phyloP scores from a whole-genome alignment of 1,139 yeast species.

The Protomyces pachydermus region DNA sequence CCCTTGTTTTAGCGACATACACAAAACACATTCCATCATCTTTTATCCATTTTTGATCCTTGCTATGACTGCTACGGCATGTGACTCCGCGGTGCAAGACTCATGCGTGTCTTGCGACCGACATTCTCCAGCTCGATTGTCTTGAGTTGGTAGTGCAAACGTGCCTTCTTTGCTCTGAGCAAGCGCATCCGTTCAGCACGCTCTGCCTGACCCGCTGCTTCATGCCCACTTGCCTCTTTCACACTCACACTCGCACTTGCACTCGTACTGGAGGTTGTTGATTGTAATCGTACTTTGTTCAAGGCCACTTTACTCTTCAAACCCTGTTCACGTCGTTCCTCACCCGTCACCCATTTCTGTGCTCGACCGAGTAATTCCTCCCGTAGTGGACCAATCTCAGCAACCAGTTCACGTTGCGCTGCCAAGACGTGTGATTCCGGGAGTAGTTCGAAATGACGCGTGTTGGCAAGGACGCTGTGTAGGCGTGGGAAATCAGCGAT shows the following conservation, averaged over 20 bases:
- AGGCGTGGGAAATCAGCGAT: slow-evolving; percentile 30
- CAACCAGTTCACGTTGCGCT: slow-evolving; percentile 18
- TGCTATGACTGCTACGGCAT: neutral
- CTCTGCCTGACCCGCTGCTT: neutral
- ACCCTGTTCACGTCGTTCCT: slow-evolving; percentile 22
- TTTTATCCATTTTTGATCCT: neutral
- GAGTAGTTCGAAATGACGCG: slow-evolving; percentile 28
- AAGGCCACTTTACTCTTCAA: slow-evolving; percentile 19
- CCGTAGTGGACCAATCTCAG: slow-evolving; percentile 26
- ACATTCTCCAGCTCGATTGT: slow-evolving; percentile 15
- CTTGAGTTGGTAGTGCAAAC: slow-evolving; percentile 24
- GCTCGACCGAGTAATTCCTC: slow-evolving; percentile 24
- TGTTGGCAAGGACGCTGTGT: slow-evolving; percentile 4
- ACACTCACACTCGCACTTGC: neutral
- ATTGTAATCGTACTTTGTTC: slow-evolving; percentile 26
- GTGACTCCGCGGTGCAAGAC: slow-evolving; percentile 13
- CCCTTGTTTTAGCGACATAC: neutral
- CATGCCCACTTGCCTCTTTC: neutral
- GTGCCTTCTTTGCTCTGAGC: slow-evolving; percentile 18
- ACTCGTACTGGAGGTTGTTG: neutral
- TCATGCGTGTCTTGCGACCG: slow-evolving; percentile 23
- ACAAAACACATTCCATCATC: neutral
- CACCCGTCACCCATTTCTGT: slow-evolving; percentile 11
- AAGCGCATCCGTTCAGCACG: slow-evolving; percentile 12
- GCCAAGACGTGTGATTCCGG: slow-evolving; percentile 22